Base-by-base conservation (phyloP, 108 stramenopile species). In the Nitzschia palea region DNA sequence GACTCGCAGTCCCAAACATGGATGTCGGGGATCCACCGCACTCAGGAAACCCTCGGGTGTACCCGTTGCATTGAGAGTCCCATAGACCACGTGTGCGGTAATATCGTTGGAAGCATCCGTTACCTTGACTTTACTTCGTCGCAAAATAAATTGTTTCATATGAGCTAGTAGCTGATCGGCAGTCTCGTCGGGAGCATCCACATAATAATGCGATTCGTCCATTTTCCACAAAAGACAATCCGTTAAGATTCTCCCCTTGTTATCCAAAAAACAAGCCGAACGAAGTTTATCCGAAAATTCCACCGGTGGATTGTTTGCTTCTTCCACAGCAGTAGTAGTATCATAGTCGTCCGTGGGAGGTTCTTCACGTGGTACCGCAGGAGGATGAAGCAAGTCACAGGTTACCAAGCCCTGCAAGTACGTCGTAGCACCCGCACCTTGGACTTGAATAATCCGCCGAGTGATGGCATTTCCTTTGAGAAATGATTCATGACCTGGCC, bases 181-280 rank as follows among this genome's bases (percentile, higher is more conserved):
- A 9, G 77, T 69, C 34, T 88, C 84, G 15, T 75, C 84, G 1
- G 89, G 86, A 25, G 88, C 82, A 74, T 93, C 92, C 52, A 93
- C 80, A 18, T 83, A 74, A 67, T 90, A 93, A 55, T 88, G 75
- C 4, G 67, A 58, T 32, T 80, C 81, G 53, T 74, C 67, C 4
- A 79, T 66, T 63, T 88, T 93, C 92, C 92, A 93, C 8, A 93
- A 61, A 12, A 93, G 53, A 20, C 85, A 83, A 77, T 93, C 92
- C 0, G 89, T 93, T 35, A 93, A 45, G 28, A 90, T 89, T 25
- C 92, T 47, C n/a, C 92, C 92, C 43, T 89, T 80, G 70, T 86
- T 78, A 64, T 93, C 92, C 17, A 93, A 73, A 65, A 93, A 93
- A 33, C 87, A 88, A 0, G 92, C 71, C 8, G 86, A 62, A 54